These are phyloP conservation scores for Phytopythium chamaehyphon DNA, from an alignment of 352 stramenopile genomes.

Conservation along the genomic window DNA sequence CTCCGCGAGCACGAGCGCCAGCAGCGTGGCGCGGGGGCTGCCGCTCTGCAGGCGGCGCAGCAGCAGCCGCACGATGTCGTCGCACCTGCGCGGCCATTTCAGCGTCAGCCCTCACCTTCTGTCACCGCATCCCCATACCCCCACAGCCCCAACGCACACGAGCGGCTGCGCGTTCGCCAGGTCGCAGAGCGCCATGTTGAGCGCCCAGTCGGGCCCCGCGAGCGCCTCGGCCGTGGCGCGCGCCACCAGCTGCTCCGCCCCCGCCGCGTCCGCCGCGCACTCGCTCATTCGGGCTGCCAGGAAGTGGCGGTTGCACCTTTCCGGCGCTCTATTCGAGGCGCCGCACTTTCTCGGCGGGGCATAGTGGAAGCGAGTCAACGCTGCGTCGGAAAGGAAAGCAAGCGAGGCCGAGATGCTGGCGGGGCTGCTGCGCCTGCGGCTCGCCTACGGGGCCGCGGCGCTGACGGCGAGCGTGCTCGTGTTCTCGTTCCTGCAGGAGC, in stretches of 20 bases:
- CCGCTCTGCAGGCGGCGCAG: slow-evolving; percentile 56
- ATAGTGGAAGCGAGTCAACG: no score
- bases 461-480: slow-evolving; percentile 75
- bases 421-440: slow-evolving; percentile 33
- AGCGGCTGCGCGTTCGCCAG: slow-evolving; percentile 44
- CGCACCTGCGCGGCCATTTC: slow-evolving; percentile 21
- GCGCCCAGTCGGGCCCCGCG: slow-evolving; percentile 50
- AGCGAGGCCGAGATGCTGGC: slow-evolving; percentile 31
- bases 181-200: slow-evolving; percentile 76
- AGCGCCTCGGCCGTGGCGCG: slow-evolving; percentile 54
- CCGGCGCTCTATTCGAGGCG: no score
- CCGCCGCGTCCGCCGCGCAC: slow-evolving; percentile 33
- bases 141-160: slow-evolving; percentile 19
- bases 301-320: no score
- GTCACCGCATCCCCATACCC: background rate
- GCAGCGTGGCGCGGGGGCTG: slow-evolving; percentile 33
- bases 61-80: slow-evolving; percentile 56
- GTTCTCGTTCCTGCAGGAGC: slow-evolving; percentile 80
- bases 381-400: background rate
- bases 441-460: slow-evolving; percentile 73
- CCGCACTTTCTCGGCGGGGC: no score
- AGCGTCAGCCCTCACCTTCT: background rate
- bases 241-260: slow-evolving; percentile 43
- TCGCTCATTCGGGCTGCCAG: no score
- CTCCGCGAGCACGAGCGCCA: slow-evolving; percentile 62